Conservation (phyloP, 129 eudicot species). For the Pittosporum tobira region DNA sequence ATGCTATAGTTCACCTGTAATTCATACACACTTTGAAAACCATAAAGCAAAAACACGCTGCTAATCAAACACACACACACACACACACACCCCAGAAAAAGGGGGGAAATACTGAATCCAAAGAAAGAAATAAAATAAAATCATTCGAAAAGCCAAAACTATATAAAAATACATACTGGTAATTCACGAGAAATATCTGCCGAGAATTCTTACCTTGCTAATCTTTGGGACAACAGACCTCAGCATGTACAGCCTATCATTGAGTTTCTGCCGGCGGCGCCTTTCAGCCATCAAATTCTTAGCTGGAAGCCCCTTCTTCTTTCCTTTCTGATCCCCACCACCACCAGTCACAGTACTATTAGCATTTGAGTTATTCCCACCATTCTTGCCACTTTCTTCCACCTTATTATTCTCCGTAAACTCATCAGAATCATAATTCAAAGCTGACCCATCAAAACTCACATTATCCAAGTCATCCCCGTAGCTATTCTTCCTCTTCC, state of each 20-base stretch:
- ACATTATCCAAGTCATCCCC: constrained; percentile 65
- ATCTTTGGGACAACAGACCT: constrained; percentile 96
- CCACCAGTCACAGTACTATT: constrained; percentile 49
- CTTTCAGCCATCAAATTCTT: constrained; percentile 97
- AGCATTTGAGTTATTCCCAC: constrained; percentile 41
- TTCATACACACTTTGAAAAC: constrained; percentile 13
- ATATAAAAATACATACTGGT: constrained; percentile 1
- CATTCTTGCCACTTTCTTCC: constrained; percentile 27
- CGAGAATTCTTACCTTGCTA: constrained; percentile 59
- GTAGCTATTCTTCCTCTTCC: constrained; percentile 43
- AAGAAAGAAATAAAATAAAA: not conserved
- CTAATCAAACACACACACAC: constrained; percentile 11
- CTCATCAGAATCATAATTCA: constrained; percentile 73
- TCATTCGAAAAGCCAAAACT: constrained; percentile 11
- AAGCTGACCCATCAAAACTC: constrained; percentile 63
- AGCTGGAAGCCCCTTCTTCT: constrained; percentile 85
- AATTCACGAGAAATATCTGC: constrained; percentile 30
- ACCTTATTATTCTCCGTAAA: constrained; percentile 33
- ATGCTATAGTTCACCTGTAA: constrained; percentile 27
- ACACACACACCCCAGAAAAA: no score
- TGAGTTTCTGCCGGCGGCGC: constrained; percentile 85
- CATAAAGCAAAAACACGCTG: constrained; percentile 11
- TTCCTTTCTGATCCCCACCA: constrained; percentile 47
- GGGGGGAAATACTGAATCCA: not conserved
- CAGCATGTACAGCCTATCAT: constrained; percentile 89